Conservation (phyloP, 371 early-diverging fungal species). For the Lichtheimia ornata region DNA sequence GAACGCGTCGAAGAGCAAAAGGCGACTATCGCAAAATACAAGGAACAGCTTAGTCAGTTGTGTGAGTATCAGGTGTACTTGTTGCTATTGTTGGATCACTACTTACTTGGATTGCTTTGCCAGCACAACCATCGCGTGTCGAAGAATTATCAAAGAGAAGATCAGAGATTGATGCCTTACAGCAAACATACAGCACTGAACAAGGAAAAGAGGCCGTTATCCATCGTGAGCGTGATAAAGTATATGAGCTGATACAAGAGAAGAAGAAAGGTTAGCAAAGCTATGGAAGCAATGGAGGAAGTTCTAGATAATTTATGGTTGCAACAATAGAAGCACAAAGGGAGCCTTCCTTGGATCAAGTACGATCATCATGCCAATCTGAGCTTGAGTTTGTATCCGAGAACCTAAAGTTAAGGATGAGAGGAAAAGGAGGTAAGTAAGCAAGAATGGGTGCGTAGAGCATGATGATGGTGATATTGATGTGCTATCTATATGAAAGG, state of each 20-base stretch:
- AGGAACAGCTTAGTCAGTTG: not conserved
- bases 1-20: not conserved
- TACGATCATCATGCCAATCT: not conserved
- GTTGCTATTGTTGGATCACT: not conserved
- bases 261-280: too few relatives aligned
- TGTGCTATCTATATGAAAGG: not conserved
- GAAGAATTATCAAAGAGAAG: not conserved
- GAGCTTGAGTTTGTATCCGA: not conserved
- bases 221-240: too few relatives aligned
- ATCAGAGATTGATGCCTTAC: not conserved
- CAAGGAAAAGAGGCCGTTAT: too few relatives aligned
- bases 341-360: not conserved
- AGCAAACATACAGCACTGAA: too few relatives aligned
- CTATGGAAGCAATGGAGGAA: too few relatives aligned
- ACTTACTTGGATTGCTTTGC: not conserved
- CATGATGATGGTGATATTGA: not conserved
- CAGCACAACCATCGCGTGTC: not conserved
- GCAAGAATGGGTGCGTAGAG: not conserved
- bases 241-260: too few relatives aligned
- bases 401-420: not conserved
- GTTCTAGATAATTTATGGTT: too few relatives aligned
- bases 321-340: not conserved
- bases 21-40: not conserved
- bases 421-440: constrained; percentile 1
- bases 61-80: not conserved